A percentile compares a stretch with the other conserved stretches of the same genome.
Conservation (phyloP, 257 asterid species). For the Lycium barbarum region DNA sequence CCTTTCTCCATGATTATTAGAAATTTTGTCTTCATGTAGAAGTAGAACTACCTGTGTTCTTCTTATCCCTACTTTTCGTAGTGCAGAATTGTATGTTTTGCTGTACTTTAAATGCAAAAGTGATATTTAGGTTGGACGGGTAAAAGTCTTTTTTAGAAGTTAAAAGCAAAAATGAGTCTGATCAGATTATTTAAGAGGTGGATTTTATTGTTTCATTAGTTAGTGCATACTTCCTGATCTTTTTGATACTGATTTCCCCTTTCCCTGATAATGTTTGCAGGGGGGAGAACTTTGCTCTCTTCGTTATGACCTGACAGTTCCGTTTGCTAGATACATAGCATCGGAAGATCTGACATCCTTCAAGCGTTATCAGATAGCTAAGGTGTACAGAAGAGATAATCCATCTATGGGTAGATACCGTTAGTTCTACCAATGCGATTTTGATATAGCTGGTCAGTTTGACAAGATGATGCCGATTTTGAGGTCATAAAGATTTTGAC, state of each 20-base stretch:
- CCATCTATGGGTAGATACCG: constrained; percentile 98
- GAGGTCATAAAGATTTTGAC: constrained; percentile 85
- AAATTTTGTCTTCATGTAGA: not conserved
- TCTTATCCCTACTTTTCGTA: not conserved
- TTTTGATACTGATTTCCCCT: constrained; percentile 2
- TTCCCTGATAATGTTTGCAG: constrained; percentile 47
- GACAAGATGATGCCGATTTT: constrained; percentile 95
- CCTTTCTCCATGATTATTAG: not conserved
- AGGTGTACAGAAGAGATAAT: constrained; percentile 94
- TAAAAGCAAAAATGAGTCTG: not conserved
- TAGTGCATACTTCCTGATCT: constrained; percentile 7
- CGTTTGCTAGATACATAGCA: constrained; percentile 90
- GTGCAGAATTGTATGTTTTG: constrained; percentile 18
- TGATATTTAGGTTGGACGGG: not conserved
- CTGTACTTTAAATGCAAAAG: not conserved
- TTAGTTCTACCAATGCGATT: constrained; percentile 95
- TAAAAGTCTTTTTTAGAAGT: not conserved
- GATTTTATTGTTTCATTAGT: constrained; percentile 16
- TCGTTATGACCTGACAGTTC: constrained; percentile 96
- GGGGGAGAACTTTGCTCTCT: constrained; percentile 99
- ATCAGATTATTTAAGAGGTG: constrained; percentile 14
- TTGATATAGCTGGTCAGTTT: constrained; percentile 92
- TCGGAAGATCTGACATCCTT: constrained; percentile 86
- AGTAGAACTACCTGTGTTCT: not conserved
- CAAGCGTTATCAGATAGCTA: constrained; percentile 96